These are phyloP conservation scores for Castanopsis chinensis DNA, from an alignment of 306 rosid species.

Conservation along the genomic window DNA sequence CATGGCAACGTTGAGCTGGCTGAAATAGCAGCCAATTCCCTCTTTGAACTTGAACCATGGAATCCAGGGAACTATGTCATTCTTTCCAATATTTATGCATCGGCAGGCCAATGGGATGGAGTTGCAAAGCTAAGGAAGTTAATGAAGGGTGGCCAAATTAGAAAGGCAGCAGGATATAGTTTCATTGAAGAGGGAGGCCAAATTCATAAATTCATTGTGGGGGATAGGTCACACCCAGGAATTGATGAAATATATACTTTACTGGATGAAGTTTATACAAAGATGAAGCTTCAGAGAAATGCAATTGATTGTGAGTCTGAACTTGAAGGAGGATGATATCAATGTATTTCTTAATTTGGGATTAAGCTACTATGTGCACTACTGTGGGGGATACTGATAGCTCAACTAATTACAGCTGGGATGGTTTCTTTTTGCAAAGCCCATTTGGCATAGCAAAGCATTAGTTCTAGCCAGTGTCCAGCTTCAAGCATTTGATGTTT, in stretches of 20 bases:
- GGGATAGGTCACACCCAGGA: slow-evolving; percentile 63
- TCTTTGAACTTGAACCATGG: slow-evolving; percentile 68
- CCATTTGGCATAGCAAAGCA: not conserved
- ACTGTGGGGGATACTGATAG: not conserved
- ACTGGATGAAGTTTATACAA: slow-evolving; percentile 43
- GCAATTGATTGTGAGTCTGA: slow-evolving; percentile 25
- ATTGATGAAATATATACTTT: slow-evolving; percentile 53
- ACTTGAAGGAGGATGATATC: slow-evolving; percentile 11
- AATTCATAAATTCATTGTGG: slow-evolving; percentile 71
- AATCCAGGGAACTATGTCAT: slow-evolving; percentile 80
- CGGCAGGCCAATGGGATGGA: slow-evolving; percentile 56
- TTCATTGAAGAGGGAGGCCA: slow-evolving; percentile 70
- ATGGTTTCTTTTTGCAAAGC: not conserved
- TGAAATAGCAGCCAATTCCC: slow-evolving; percentile 63
- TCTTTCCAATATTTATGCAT: slow-evolving; percentile 79
- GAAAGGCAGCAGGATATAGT: slow-evolving; percentile 75
- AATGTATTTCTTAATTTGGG: not conserved
- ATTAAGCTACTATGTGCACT: slow-evolving; percentile 7
- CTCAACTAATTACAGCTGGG: not conserved
- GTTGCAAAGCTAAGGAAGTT: slow-evolving; percentile 65
- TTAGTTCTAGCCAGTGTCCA: not conserved
- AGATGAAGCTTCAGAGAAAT: slow-evolving; percentile 39
- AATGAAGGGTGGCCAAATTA: slow-evolving; percentile 66
- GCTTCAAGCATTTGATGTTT: not conserved
- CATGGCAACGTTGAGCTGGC: slow-evolving; percentile 58